Evolutionary conservation across 1,139 yeast genomes (phyloP).

Genomic region (Scheffersomyces insectosa): DNA sequence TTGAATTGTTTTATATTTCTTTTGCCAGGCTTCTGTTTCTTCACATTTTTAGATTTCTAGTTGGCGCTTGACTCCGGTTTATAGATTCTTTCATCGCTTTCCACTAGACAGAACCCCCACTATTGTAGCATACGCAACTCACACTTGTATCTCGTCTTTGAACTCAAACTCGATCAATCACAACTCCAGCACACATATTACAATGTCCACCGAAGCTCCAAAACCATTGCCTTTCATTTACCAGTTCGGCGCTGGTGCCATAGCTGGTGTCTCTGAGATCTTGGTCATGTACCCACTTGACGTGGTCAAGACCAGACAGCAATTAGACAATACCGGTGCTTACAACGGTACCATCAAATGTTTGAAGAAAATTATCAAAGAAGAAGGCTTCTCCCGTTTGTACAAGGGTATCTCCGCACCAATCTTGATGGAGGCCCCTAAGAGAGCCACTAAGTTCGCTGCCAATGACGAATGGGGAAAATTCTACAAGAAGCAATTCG

Average conservation of each 20-base stretch:
- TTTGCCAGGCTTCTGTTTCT: too few species aligned
- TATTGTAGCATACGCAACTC: too few species aligned
- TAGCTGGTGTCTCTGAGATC: slow-evolving; percentile 97
- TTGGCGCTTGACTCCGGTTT: too few species aligned
- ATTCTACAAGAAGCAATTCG: slow-evolving; percentile 73
- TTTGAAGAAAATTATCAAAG: slow-evolving; percentile 74
- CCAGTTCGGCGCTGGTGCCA: slow-evolving; percentile 93
- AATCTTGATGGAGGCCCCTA: slow-evolving; percentile 98
- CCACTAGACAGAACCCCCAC: too few species aligned
- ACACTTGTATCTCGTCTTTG: too few species aligned
- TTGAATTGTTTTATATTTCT: too few species aligned
- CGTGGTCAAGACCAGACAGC: slow-evolving; percentile 97
- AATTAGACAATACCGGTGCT: slow-evolving; percentile 67
- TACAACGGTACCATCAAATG: slow-evolving; percentile 87
- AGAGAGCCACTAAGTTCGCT: slow-evolving; percentile 96
- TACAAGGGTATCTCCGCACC: slow-evolving; percentile 97
- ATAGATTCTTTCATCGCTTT: too few species aligned
- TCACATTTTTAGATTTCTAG: too few species aligned
- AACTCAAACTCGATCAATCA: not conserved
- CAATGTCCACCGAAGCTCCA: slow-evolving; percentile 26
- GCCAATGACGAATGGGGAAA: slow-evolving; percentile 98
- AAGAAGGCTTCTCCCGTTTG: slow-evolving; percentile 81
- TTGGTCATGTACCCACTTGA: slow-evolving; percentile 97
- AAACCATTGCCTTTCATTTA: slow-evolving; percentile 74
- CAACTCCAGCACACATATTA: not conserved